Evolutionary conservation across 225 moss, liverwort and hornwort genomes (phyloP).

Genomic region (Straminergon stramineum): DNA sequence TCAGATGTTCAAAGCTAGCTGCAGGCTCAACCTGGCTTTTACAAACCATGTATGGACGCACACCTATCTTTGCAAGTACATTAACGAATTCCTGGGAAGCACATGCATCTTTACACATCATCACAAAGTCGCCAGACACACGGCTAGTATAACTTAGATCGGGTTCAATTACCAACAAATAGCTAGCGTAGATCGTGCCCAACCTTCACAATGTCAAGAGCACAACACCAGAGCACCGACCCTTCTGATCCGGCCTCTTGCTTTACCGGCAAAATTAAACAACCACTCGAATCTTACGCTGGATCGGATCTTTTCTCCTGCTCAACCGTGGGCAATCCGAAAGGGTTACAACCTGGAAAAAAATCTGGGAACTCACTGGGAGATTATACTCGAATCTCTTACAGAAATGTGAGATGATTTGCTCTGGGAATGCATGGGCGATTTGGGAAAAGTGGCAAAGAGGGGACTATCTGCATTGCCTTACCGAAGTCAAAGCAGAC

Average conservation of each 20-base stretch:
- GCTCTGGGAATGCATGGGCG: no score
- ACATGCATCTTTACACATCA: neutral
- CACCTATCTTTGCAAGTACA: neutral
- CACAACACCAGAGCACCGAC: neutral
- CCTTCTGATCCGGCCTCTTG: neutral
- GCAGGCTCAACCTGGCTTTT: neutral
- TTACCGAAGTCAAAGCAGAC: no score
- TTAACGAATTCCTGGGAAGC: neutral
- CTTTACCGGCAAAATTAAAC: neutral
- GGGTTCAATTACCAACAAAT: neutral
- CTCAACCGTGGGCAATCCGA: neutral
- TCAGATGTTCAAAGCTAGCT: neutral
- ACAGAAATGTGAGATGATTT: no score
- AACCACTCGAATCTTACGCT: neutral
- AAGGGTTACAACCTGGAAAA: no score
- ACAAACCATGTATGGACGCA: neutral
- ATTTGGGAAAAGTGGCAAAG: no score
- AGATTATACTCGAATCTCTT: no score
- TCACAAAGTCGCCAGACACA: neutral
- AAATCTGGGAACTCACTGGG: no score
- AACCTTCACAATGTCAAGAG: neutral
- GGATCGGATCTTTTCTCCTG: neutral
- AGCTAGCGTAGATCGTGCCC: neutral
- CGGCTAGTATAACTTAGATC: neutral
- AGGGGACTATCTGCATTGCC: no score